These are phyloP conservation scores for Bretschneidera sinensis DNA, from an alignment of 345 rosid species.

Conservation along the genomic window DNA sequence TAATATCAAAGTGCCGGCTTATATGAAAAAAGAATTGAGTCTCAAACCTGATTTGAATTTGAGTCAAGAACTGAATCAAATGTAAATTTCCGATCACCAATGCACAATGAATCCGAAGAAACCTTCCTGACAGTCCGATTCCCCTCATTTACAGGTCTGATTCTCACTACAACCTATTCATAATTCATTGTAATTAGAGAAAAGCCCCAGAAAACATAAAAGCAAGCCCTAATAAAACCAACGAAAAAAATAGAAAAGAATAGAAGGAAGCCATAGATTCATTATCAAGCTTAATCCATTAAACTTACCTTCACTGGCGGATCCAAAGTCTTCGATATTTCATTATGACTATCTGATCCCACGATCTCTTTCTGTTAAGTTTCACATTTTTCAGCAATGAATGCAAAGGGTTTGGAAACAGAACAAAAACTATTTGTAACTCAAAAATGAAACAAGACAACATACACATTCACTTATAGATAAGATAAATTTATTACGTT, in stretches of 20 bases:
- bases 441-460: no score
- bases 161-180: slow-evolving; percentile 73
- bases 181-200: not conserved
- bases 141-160: slow-evolving; percentile 50
- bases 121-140: slow-evolving; percentile 44
- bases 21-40: not conserved
- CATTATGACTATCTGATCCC: slow-evolving; percentile 24
- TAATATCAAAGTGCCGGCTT: not conserved
- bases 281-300: not conserved
- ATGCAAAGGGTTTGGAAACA: not conserved
- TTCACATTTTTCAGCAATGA: not conserved
- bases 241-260: not conserved
- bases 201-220: not conserved
- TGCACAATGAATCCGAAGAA: slow-evolving; percentile 49
- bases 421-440: not conserved
- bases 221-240: not conserved
- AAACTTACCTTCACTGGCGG: slow-evolving; percentile 67
- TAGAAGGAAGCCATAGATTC: not conserved
- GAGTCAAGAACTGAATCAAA: slow-evolving; percentile 84
- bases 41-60: slow-evolving; percentile 65
- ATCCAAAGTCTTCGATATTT: slow-evolving; percentile 33
- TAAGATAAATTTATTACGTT: not conserved
- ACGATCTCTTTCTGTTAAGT: slow-evolving; percentile 29
- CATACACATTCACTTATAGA: no score
- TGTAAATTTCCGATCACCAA: slow-evolving; percentile 58